Evolutionary conservation across 371 early-diverging fungal genomes (phyloP).

Genomic region (Blakeslea trispora): DNA sequence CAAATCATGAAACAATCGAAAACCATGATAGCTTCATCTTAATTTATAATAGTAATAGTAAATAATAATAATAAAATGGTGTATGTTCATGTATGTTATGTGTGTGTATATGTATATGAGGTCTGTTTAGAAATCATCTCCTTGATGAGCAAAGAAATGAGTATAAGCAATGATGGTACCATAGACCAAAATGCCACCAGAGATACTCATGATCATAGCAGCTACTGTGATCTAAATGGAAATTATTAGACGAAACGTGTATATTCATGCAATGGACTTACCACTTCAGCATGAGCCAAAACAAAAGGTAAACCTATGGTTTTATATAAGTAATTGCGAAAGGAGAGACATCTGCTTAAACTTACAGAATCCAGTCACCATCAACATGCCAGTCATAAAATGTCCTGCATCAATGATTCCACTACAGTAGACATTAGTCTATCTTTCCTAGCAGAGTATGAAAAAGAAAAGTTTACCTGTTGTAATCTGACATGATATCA

Average conservation of each 20-base stretch:
- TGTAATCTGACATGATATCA: conserved; percentile 76
- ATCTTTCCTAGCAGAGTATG: background rate
- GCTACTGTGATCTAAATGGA: conserved; percentile 71
- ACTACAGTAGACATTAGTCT: conserved; percentile 25
- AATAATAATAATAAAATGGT: no score
- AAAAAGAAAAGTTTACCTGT: conserved; percentile 46
- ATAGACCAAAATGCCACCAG: conserved; percentile 88
- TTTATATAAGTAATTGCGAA: no score
- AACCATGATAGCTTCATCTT: background rate
- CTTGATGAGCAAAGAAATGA: conserved; percentile 51
- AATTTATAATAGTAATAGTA: conserved; percentile 2
- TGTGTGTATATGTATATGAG: no score
- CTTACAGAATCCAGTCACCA: conserved; percentile 90
- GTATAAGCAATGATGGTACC: conserved; percentile 69
- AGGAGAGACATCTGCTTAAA: no score
- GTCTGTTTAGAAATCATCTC: conserved; percentile 37
- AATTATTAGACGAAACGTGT: no score
- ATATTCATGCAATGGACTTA: no score
- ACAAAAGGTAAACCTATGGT: conserved; percentile 75
- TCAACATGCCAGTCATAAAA: conserved; percentile 89
- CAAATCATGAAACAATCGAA: conserved; percentile 6
- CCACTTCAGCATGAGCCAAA: conserved; percentile 72
- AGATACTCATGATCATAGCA: conserved; percentile 87
- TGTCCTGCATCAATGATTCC: conserved; percentile 87
- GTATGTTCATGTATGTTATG: no score